These are phyloP conservation scores for Sergeia podlipaevii DNA, from an alignment of 208 protist species.

Conservation along the genomic window DNA sequence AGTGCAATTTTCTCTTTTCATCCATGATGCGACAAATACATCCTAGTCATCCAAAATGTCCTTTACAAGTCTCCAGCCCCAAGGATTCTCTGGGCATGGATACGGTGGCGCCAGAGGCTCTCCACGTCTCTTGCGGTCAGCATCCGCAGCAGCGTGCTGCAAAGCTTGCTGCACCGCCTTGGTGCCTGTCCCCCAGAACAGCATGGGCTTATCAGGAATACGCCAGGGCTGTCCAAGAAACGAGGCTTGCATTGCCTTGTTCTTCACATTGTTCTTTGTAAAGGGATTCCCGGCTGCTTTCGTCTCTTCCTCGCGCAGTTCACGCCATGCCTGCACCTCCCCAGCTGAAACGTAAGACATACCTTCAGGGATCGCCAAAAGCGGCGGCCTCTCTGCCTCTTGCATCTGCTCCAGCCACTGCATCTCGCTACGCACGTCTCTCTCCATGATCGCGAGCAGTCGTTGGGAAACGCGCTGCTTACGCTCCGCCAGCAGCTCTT, in stretches of 20 bases:
- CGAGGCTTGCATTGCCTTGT: conserved; percentile 35
- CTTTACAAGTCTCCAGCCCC: conserved; percentile 77
- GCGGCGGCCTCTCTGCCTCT: conserved; percentile 74
- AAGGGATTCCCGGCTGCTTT: conserved; percentile 58
- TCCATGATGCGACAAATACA: too few species aligned
- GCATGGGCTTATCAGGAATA: conserved; percentile 71
- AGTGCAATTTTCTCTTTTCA: too few species aligned
- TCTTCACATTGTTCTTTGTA: conserved; percentile 16
- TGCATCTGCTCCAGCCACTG: conserved; percentile 79
- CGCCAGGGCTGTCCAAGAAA: conserved; percentile 71
- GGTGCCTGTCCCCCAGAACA: conserved; percentile 85
- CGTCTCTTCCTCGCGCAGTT: conserved; percentile 43
- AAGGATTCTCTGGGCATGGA: conserved; percentile 81
- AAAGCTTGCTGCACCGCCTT: conserved; percentile 81
- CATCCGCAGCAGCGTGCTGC: conserved; percentile 73
- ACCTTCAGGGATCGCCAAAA: conserved; percentile 75
- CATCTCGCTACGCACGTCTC: conserved; percentile 67
- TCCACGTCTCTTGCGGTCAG: conserved; percentile 43
- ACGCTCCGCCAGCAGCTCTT: conserved; percentile 37
- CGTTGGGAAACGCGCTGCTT: conserved; percentile 37
- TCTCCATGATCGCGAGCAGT: conserved; percentile 61
- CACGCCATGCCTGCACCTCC: conserved; percentile 61
- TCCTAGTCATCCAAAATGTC: conserved; percentile 67
- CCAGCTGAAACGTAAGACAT: conserved; percentile 85
- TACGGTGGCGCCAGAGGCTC: conserved; percentile 69